phyloP scores from a whole-genome alignment of 768 basidiomycete species.

The Clavulina sp. region DNA sequence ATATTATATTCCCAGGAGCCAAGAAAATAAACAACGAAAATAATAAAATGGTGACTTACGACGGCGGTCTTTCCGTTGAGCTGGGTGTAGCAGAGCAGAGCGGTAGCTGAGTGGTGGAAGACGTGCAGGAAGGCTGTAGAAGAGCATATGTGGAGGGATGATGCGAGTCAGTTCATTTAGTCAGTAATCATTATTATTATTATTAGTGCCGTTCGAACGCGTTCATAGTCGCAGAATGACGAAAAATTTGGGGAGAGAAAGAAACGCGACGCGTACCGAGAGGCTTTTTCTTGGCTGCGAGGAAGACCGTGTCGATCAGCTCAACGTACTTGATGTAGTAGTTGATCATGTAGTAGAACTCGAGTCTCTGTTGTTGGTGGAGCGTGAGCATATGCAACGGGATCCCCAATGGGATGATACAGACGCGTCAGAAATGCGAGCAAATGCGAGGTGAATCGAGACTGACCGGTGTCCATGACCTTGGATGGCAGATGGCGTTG shows the following conservation, averaged over 20 bases:
- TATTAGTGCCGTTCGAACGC: not conserved
- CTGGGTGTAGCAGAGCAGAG: conserved; percentile 85
- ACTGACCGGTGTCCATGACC: conserved; percentile 79
- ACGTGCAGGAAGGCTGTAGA: conserved; percentile 87
- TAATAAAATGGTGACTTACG: conserved; percentile 30
- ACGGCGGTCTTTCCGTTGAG: conserved; percentile 88
- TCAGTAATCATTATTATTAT: not conserved
- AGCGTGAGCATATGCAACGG: not conserved
- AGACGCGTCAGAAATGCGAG: too few relatives aligned
- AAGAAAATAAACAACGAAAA: conserved; percentile 2
- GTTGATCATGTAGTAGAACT: conserved; percentile 98
- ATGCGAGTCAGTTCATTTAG: not conserved
- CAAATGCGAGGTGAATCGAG: not conserved
- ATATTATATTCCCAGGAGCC: too few relatives aligned
- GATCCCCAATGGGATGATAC: conserved; percentile 2
- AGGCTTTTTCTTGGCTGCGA: conserved; percentile 96
- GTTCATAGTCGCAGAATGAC: not conserved
- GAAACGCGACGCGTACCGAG: conserved; percentile 47
- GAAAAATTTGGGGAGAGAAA: not conserved
- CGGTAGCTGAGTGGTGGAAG: conserved; percentile 98
- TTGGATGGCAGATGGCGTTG: conserved; percentile 55
- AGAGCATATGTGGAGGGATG: not conserved
- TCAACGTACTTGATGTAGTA: conserved; percentile 98
- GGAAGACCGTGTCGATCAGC: conserved; percentile 90
- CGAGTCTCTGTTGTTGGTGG: conserved; percentile 41